phyloP scores from a whole-genome alignment of 23 red algal genomes.

The Gracilaria gracilis region DNA sequence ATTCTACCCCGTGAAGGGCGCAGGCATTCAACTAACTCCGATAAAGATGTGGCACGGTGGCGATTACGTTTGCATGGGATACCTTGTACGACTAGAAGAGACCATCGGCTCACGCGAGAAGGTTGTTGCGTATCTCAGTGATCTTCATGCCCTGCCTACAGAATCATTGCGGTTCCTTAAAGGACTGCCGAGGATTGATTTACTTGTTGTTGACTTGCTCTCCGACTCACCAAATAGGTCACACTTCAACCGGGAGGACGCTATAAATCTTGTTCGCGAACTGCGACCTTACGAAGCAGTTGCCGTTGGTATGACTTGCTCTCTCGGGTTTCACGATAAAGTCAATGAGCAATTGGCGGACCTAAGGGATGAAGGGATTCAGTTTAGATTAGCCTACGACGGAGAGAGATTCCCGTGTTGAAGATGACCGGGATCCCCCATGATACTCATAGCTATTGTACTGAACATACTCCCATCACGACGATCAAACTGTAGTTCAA shows the following conservation, averaged over 20 bases:
- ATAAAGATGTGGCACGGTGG: slow-evolving; percentile 66
- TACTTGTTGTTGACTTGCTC: slow-evolving; percentile 74
- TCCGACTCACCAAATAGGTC: slow-evolving; percentile 14
- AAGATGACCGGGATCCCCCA: neutral
- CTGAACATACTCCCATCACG: neutral
- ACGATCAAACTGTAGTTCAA: neutral
- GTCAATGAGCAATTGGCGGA: slow-evolving; percentile 44
- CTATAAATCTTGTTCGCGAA: slow-evolving; percentile 39
- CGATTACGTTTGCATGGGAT: slow-evolving; percentile 60
- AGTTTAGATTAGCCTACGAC: slow-evolving; percentile 66
- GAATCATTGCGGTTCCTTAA: slow-evolving; percentile 41
- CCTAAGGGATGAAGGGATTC: slow-evolving; percentile 32
- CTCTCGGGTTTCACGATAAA: slow-evolving; percentile 56
- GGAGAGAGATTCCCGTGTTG: slow-evolving; percentile 64
- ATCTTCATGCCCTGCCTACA: slow-evolving; percentile 44
- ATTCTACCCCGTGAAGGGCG: slow-evolving; percentile 46
- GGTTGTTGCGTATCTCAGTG: slow-evolving; percentile 61
- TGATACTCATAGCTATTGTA: neutral
- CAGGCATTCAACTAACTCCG: slow-evolving; percentile 53
- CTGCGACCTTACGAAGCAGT: slow-evolving; percentile 54
- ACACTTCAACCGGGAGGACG: slow-evolving; percentile 35
- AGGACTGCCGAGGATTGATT: slow-evolving; percentile 29
- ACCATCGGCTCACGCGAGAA: neutral
- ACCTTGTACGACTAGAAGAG: slow-evolving; percentile 45
- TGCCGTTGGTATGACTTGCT: slow-evolving; percentile 72